Percentiles rank a stretch among this genome's conserved stretches.
Conservation (phyloP, 495 filamentous ascomycete genomes). For the Xanthoparmelia taractica region DNA sequence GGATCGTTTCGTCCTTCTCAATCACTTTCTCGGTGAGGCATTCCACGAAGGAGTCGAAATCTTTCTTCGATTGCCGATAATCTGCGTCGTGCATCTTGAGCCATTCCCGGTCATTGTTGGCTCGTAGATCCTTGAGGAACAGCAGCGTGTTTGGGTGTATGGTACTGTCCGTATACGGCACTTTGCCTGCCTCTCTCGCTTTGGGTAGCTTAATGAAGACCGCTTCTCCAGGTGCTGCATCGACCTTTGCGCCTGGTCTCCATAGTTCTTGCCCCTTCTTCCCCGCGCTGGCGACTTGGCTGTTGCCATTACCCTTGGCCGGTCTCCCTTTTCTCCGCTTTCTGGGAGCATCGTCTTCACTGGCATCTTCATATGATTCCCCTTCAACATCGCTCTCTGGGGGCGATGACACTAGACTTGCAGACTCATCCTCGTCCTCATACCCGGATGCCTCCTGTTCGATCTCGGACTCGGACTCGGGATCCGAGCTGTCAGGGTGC, state of each 20-base stretch:
- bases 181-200: constrained; percentile 55
- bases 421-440: constrained; percentile 31
- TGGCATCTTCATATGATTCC: constrained; percentile 25
- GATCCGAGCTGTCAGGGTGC: constrained; percentile 31
- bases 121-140: constrained; percentile 66
- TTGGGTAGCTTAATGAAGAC: constrained; percentile 64
- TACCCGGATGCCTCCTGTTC: constrained; percentile 33
- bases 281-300: constrained; percentile 10
- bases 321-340: constrained; percentile 24
- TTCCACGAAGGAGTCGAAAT: constrained; percentile 71
- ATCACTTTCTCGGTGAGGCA: constrained; percentile 60
- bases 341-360: constrained; percentile 29
- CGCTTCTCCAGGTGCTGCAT: constrained; percentile 53
- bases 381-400: constrained; percentile 27
- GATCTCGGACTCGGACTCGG: constrained; percentile 27
- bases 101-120: constrained; percentile 76
- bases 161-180: constrained; percentile 58
- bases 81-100: constrained; percentile 76
- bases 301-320: constrained; percentile 18
- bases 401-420: constrained; percentile 23
- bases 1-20: constrained; percentile 67
- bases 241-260: constrained; percentile 49
- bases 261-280: constrained; percentile 47
- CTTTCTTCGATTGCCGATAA: constrained; percentile 65
- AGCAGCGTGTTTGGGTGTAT: constrained; percentile 76